Base-by-base conservation (phyloP, 2,329 filamentous ascomycete species). In the Fusarium hostae region DNA sequence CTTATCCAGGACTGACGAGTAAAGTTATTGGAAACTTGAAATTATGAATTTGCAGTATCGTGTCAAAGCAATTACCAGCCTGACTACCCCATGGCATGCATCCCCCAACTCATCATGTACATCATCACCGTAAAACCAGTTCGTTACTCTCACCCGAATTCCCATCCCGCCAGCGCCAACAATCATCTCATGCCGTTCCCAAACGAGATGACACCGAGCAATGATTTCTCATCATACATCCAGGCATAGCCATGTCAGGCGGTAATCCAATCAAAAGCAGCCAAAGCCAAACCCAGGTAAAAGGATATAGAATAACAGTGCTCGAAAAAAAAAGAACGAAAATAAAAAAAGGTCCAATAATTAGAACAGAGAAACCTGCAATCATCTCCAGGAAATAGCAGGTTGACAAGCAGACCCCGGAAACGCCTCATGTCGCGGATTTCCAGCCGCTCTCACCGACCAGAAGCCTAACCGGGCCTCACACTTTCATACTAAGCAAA, bases 371-470 rank as follows among this genome's bases (percentile, higher is more conserved):
- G 47, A 62, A 59, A 55, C 56, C 34, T 56, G 60, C 57, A 55
- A 51, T 26, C 44, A 43, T 64, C 56, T 40, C 41, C 63, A 52
- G 45, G 56, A 55, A 66, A 51, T 35, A 68, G 64, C 61, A 73
- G 44, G 37, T 39, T 63, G 37, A 51, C 57, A 61, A 63, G 63
- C 59, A 58, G 54, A 63, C 50, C 66, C 63, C 60, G 56, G 50
- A 72, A 76, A 76, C 72, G 74, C 74, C 74, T 71, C 64, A 66
- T 71, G 54, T 68, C 64, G 74, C 74, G 74, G 74, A 70, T 70
- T 73, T 73, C 79, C 73, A 79, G 78, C 77, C 79, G 79, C 80
- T 82, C 79, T 81, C 81, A 81, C 81, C 78, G 78, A 81, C 78
- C 74, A 78, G 75, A 79, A 77, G 72, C 72, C 73, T 70, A 60